Conservation (phyloP, 805 yeast species). For the Lipomyces japonicus region DNA sequence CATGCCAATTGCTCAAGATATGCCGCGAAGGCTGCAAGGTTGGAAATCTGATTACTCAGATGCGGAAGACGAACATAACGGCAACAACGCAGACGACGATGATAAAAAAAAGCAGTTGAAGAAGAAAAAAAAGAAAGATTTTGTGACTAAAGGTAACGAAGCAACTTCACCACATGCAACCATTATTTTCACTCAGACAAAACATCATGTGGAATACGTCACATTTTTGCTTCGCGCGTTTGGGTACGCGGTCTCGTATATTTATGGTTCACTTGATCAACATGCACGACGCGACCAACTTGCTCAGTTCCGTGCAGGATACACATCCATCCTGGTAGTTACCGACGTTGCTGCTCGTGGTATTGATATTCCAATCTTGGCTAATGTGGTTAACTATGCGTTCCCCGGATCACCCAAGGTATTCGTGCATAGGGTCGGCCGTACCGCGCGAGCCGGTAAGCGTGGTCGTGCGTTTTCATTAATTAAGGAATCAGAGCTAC, state of each 20-base stretch:
- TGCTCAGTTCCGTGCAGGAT: conserved; percentile 76
- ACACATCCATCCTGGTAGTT: conserved; percentile 83
- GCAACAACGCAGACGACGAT: conserved; percentile 37
- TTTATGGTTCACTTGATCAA: conserved; percentile 93
- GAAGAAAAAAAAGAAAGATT: conserved; percentile 35
- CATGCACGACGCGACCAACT: conserved; percentile 89
- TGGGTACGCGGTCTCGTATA: conserved; percentile 83
- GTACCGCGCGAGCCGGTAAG: conserved; percentile 99
- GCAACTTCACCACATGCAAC: conserved; percentile 84
- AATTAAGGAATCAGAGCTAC: conserved; percentile 77
- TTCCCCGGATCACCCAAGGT: conserved; percentile 90
- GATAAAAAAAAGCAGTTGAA: conserved; percentile 30
- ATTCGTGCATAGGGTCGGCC: conserved; percentile 95
- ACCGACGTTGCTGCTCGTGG: conserved; percentile 77
- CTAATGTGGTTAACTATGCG: conserved; percentile 88
- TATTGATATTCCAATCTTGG: conserved; percentile 89
- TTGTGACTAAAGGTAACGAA: conserved; percentile 74
- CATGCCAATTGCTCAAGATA: conserved; percentile 62
- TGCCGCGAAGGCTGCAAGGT: conserved; percentile 55
- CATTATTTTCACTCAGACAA: conserved; percentile 91
- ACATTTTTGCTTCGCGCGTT: conserved; percentile 63
- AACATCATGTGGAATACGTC: conserved; percentile 95
- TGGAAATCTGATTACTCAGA: conserved; percentile 36
- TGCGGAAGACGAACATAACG: conserved; percentile 48
- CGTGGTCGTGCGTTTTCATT: conserved; percentile 96